Evolutionary conservation across 306 rosid species (phyloP).

Genomic region (Trifolium subterraneum): DNA sequence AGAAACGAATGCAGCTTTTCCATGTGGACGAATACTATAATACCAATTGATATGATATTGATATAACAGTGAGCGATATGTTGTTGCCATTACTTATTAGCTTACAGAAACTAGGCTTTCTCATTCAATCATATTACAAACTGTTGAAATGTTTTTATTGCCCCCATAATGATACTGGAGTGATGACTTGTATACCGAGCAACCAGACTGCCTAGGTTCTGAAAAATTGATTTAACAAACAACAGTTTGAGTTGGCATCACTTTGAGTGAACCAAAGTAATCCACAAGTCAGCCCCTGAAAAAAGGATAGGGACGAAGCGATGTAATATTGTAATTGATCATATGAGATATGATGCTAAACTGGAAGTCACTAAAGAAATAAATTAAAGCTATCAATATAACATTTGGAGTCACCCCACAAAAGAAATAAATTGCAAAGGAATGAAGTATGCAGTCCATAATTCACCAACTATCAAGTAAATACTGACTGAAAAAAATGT

Average conservation of each 20-base stretch:
- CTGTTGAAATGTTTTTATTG: conserved; percentile 18
- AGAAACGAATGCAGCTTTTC: too few species aligned
- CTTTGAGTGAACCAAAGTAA: conserved; percentile 25
- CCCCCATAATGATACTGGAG: conserved; percentile 24
- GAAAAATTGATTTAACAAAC: conserved; percentile 18
- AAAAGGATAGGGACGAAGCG: background rate
- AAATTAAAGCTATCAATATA: too few species aligned
- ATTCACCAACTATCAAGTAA: conserved; percentile 14
- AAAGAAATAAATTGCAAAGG: background rate
- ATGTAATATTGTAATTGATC: conserved; percentile 13
- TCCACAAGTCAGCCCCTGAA: conserved; percentile 17
- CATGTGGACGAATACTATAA: conserved; percentile 10
- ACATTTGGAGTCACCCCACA: too few species aligned
- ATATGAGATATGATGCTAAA: background rate
- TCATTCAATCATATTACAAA: conserved; percentile 20
- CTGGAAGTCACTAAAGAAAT: background rate
- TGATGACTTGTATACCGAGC: conserved; percentile 15
- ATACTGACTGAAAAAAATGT: background rate
- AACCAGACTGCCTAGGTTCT: background rate
- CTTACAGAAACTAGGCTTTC: conserved; percentile 36
- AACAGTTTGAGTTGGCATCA: conserved; percentile 20
- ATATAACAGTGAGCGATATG: conserved; percentile 8
- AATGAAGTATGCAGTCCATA: conserved; percentile 15
- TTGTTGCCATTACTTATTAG: conserved; percentile 13
- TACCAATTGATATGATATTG: conserved; percentile 24